Evolutionary conservation across 176 grass and related monocot species (phyloP).

Genomic region (Ensete ventricosum): DNA sequence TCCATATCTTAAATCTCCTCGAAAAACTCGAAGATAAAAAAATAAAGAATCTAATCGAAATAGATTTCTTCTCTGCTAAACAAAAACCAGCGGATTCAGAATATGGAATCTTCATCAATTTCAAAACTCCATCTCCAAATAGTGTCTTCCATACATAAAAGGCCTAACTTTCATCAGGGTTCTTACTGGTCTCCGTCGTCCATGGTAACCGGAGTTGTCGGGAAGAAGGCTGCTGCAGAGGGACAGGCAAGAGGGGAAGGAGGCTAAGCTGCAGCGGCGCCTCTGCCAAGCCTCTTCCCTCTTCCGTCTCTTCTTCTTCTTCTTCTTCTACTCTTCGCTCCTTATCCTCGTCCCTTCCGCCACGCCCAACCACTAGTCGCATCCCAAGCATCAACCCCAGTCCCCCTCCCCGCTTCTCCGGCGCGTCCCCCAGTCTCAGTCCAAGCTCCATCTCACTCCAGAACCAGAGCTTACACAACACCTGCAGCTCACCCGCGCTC

Average conservation of each 20-base stretch:
- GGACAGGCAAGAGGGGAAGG: conserved; percentile 3
- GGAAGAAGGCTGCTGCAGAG: background rate
- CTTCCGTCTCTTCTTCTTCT: background rate
- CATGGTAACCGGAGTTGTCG: background rate
- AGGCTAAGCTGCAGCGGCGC: background rate
- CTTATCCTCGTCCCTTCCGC: background rate
- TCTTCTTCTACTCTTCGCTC: background rate
- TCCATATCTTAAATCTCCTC: too few species aligned
- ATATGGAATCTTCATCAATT: too few species aligned
- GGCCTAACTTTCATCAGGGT: background rate
- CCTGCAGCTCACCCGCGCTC: too few species aligned
- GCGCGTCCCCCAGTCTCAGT: conserved; percentile 2
- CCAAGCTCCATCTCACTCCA: background rate
- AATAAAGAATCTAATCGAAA: background rate
- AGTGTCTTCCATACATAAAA: background rate
- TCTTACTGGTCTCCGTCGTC: background rate
- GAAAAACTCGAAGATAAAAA: background rate
- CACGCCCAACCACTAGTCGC: background rate
- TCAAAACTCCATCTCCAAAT: background rate
- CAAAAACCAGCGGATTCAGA: too few species aligned
- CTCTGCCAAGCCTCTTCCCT: background rate
- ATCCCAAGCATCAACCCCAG: background rate
- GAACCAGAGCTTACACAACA: too few species aligned
- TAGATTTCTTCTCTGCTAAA: too few species aligned
- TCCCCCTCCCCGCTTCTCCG: background rate